phyloP scores from a whole-genome alignment of 2,329 filamentous ascomycete species.

The Simplicillium aogashimaense region DNA sequence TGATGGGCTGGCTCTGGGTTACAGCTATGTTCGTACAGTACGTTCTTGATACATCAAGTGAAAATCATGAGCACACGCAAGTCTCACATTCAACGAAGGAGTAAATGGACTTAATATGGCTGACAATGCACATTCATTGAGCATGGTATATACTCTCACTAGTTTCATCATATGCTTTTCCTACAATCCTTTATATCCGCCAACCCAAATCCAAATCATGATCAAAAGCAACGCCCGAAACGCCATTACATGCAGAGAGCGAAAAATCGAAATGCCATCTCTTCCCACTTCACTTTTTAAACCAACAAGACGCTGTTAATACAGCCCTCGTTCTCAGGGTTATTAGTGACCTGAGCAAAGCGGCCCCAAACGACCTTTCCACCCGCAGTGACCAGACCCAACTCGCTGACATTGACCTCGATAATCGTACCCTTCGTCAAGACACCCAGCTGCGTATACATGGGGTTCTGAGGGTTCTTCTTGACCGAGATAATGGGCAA shows the following conservation, averaged over 20 bases:
- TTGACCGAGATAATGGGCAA: slow-evolving; percentile 63
- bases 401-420: slow-evolving; percentile 88
- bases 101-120: no score
- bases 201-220: no score
- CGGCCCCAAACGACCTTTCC: slow-evolving; percentile 93
- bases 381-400: slow-evolving; percentile 80
- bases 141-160: no score
- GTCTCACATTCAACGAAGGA: no score
- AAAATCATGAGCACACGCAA: no score
- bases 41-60: no score
- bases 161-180: no score
- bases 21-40: no score
- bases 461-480: slow-evolving; percentile 68
- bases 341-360: slow-evolving; percentile 61
- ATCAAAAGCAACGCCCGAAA: slow-evolving; percentile 5
- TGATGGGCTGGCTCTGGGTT: no score
- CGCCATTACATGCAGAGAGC: slow-evolving; percentile 16
- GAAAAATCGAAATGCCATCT: slow-evolving; percentile 1
- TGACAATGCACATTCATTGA: no score
- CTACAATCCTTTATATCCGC: no score
- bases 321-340: slow-evolving; percentile 36
- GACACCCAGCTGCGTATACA: slow-evolving; percentile 89
- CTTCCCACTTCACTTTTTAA: slow-evolving; percentile 7
- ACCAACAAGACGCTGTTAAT: slow-evolving; percentile 29
- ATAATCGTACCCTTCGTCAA: slow-evolving; percentile 71